phyloP scores from a whole-genome alignment of 2,329 filamentous ascomycete species.

The Zasmidium citrigriseum region DNA sequence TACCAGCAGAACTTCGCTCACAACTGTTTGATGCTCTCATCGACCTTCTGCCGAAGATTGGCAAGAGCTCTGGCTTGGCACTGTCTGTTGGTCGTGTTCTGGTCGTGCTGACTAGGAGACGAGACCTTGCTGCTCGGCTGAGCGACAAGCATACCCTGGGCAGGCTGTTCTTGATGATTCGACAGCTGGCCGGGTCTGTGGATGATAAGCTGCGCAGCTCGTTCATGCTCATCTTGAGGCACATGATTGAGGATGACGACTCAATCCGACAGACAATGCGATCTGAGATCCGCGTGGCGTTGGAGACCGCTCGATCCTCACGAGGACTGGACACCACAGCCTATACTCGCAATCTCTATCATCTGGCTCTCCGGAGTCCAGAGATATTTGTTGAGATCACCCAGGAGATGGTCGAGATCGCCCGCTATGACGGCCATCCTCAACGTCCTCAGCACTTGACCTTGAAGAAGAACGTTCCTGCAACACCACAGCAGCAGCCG shows the following conservation, averaged over 20 bases:
- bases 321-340: slow-evolving; percentile 64
- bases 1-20: slow-evolving; percentile 67
- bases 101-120: slow-evolving; percentile 81
- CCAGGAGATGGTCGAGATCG: slow-evolving; percentile 77
- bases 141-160: slow-evolving; percentile 89
- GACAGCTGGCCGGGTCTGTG: slow-evolving; percentile 79
- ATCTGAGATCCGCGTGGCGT: slow-evolving; percentile 78
- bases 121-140: slow-evolving; percentile 71
- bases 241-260: slow-evolving; percentile 91
- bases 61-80: slow-evolving; percentile 82
- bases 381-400: slow-evolving; percentile 84
- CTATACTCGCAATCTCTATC: slow-evolving; percentile 76
- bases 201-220: slow-evolving; percentile 73
- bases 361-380: slow-evolving; percentile 77
- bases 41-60: slow-evolving; percentile 79
- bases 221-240: slow-evolving; percentile 84
- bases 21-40: slow-evolving; percentile 75
- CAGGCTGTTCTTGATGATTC: slow-evolving; percentile 90
- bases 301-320: slow-evolving; percentile 55
- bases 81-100: slow-evolving; percentile 80
- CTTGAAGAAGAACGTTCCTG: slow-evolving; percentile 47
- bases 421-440: slow-evolving; percentile 58
- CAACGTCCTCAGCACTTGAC: slow-evolving; percentile 55
- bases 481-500: slow-evolving; percentile 6
- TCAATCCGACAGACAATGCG: slow-evolving; percentile 90